Conservation (phyloP, 139 green algal species). For the Chlamydomonas schloesseri region DNA sequence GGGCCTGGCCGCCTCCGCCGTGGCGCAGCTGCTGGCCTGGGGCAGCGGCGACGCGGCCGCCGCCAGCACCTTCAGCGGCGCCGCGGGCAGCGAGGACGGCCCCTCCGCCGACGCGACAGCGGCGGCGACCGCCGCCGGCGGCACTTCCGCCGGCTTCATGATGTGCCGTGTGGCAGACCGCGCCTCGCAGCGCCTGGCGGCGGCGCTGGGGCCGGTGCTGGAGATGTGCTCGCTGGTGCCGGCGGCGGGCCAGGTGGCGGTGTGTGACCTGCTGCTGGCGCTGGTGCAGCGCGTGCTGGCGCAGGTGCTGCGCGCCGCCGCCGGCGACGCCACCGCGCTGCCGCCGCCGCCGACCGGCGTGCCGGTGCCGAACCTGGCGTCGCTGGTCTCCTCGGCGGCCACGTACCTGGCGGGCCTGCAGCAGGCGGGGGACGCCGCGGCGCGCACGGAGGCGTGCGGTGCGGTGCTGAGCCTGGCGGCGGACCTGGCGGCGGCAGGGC, state of each 20-base stretch:
- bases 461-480: constrained; percentile 29
- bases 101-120: background rate
- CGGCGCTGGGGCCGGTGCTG: constrained; percentile 49
- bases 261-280: constrained; percentile 32
- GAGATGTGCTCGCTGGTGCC: constrained; percentile 34
- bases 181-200: constrained; percentile 29
- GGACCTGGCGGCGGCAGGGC: constrained; percentile 33
- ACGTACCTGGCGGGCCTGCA: constrained; percentile 13
- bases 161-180: constrained; percentile 33
- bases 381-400: background rate
- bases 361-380: background rate
- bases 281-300: constrained; percentile 6
- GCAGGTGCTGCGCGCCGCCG: background rate
- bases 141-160: background rate
- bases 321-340: background rate
- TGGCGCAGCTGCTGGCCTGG: constrained; percentile 19
- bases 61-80: constrained; percentile 39
- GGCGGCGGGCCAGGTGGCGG: constrained; percentile 9
- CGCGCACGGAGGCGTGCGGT: constrained; percentile 20
- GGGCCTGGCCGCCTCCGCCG: constrained; percentile 20
- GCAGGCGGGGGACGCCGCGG: constrained; percentile 2
- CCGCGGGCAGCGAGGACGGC: background rate
- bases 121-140: background rate
- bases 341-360: background rate
- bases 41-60: background rate